Base-by-base conservation (phyloP, 306 rosid genomes). In the Glycine soja region DNA sequence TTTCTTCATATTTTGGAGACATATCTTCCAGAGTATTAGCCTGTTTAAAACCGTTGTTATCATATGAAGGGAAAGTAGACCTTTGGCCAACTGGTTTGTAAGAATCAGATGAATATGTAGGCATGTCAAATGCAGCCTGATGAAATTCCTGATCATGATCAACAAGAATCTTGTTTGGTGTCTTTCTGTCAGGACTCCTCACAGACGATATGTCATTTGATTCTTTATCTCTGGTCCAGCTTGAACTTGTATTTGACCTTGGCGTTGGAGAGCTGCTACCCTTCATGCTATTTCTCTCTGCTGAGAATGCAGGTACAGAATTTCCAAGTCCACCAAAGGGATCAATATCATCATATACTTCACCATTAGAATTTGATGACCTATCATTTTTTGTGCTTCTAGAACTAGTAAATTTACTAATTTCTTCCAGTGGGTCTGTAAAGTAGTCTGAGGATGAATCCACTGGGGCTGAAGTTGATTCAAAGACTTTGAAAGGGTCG, bases 301-400 rank as follows among this genome's bases (percentile, higher is more conserved):
- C 83, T 75, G 92, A 88, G 85, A 88, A 90, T 72, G 94, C 80
- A 14, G 97, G 90, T 65, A 87, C 84, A 14, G 97, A 88, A 86
- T 90, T 87, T 15, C 97, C 92, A 83, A 92, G 94, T 83, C 88
- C 90, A 61, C 82, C 90, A 80, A 95, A 93, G 76, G 97, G 97
- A 83, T 93, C 89, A 46, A 85, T 75, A 80, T 92, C 91, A 85
- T 91, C 93, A 78, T 88, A 87, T 65, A 78, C 81, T 81, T 58
- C 83, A 48, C 90, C 88, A 84, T 92, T 90, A 70, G 91, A 86
- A 66, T 80, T 82, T 64, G 92, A 81, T 0, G 84, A 45, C 19
- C 76, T 85, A 74, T 87, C 85, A 58, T 48, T 74, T 83, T 84
- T 91, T 58, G 84, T 80, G 80, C 90, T 88, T 79, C 86, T 89